Evolutionary conservation across 768 basidiomycete species (phyloP).

Genomic region (Tephrocybe sp.): DNA sequence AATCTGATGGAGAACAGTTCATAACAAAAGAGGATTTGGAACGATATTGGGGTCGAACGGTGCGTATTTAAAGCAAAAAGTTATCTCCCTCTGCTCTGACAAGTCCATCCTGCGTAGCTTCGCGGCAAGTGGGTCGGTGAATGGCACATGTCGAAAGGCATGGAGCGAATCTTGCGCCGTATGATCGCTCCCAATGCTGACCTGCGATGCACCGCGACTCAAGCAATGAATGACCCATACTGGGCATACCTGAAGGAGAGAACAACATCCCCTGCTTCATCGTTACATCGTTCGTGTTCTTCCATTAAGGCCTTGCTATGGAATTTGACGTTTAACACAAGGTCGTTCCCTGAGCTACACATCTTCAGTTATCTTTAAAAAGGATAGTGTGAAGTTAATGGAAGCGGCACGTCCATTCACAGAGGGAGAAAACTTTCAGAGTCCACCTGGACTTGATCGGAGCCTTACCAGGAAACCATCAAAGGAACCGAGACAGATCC

Average conservation of each 20-base stretch:
- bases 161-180: constrained; percentile 66
- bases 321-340: constrained; percentile 17
- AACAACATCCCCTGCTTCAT: constrained; percentile 6
- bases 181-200: constrained; percentile 87
- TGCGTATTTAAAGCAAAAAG: constrained; percentile 24
- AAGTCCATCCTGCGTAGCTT: constrained; percentile 36
- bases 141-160: constrained; percentile 64
- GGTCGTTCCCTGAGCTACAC: constrained; percentile 48
- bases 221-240: constrained; percentile 65
- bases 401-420: constrained; percentile 31
- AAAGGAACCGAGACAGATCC: constrained; percentile 10
- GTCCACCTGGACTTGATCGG: constrained; percentile 29
- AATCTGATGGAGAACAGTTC: constrained; percentile 77
- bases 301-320: not conserved
- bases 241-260: constrained; percentile 43
- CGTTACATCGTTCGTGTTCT: constrained; percentile 39
- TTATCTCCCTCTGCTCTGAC: not conserved
- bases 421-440: constrained; percentile 25
- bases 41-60: constrained; percentile 84
- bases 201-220: constrained; percentile 64
- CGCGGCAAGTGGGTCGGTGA: constrained; percentile 85
- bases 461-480: constrained; percentile 6
- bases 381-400: constrained; percentile 40
- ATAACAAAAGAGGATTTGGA: constrained; percentile 77
- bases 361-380: constrained; percentile 48